Base-by-base conservation (phyloP, 495 filamentous ascomycete genomes). In the Acidomyces sp. region DNA sequence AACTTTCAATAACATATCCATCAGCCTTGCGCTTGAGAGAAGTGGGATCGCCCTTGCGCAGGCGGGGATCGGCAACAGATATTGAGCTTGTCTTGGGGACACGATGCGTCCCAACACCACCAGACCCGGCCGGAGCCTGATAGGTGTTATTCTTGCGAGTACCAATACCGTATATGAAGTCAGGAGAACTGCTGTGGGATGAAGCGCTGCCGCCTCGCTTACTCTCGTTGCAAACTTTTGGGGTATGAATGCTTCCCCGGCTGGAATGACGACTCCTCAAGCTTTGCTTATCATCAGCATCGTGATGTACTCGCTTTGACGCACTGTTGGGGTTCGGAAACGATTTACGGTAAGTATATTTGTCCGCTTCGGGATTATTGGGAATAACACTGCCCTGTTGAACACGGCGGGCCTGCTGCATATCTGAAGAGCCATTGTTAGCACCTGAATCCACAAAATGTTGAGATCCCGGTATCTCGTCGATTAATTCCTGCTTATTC, bases 171-270 rank as follows among this genome's bases (percentile, higher is more conserved):
- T 41, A 10, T 11, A 51, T 18, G 33, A 46, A 51, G 19, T 34
- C 48, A 5, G 48, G 43, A 7, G 48, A 41, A 34, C 43, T 51
- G 23, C 42, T 46, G 42, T 34, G 36, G 3, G 27, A 31, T 29
- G 26, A n/a, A 6, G 20, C 11, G 7, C 16, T 37, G 16, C 24
- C 18, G 26, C 7, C 16, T n/a, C 20, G 1, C 23, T 22, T n/a
- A 18, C 37, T 21, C 26, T 30, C 37, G 26, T 16, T 17, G 15
- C 32, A 25, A 12, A 28, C 3, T 4, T 6, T 13, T 17, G 37
- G 20, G 11, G 23, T 33, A n/a, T 28, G 13, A 28, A 13, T 28
- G 26, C 13, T 28, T 7, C 31, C 15, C 6, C 31, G 7, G 16
- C 15, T 18, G 7, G 31, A 18, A 6, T 18, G 31, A 16, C 31